Evolutionary conservation across 129 eudicot species (phyloP).

Genomic region (Erigeron canadensis): DNA sequence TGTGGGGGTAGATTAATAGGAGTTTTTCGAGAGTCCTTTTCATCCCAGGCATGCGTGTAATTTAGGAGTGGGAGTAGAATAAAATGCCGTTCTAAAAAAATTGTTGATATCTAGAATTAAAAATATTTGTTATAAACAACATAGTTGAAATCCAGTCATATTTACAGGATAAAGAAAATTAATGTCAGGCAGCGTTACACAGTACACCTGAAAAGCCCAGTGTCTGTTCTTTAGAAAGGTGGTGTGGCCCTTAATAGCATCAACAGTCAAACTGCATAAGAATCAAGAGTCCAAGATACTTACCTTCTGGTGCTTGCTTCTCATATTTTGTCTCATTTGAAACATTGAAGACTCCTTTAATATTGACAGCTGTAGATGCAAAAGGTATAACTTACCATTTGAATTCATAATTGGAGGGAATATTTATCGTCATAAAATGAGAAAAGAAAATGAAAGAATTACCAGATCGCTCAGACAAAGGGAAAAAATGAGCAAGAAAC

Average conservation of each 20-base stretch:
- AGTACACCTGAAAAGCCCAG: neutral
- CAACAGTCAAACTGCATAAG: neutral
- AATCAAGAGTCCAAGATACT: conserved; percentile 2
- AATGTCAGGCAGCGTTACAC: neutral
- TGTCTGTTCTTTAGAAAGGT: neutral
- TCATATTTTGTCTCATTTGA: conserved; percentile 95
- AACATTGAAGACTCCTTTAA: conserved; percentile 93
- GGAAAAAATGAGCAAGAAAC: conserved; percentile 98
- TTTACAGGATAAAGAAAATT: neutral
- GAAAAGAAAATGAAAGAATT: conserved; percentile 8
- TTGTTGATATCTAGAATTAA: neutral
- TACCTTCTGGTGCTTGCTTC: conserved; percentile 93
- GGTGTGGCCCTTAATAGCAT: neutral
- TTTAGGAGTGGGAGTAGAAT: too few relatives aligned
- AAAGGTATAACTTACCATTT: conserved; percentile 8
- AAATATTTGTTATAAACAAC: neutral
- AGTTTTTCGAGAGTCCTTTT: too few relatives aligned
- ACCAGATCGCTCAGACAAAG: conserved; percentile 98
- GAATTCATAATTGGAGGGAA: neutral
- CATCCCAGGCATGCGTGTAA: too few relatives aligned
- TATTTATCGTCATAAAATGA: neutral
- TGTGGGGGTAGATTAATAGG: too few relatives aligned
- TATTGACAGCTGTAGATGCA: conserved; percentile 75
- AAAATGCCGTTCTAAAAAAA: too few relatives aligned
- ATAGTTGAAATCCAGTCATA: neutral